Percentiles rank a stretch among this genome's conserved stretches.
These are phyloP conservation scores for Serpula lacrymans DNA, from an alignment of 768 basidiomycete genomes.

Conservation along the genomic window DNA sequence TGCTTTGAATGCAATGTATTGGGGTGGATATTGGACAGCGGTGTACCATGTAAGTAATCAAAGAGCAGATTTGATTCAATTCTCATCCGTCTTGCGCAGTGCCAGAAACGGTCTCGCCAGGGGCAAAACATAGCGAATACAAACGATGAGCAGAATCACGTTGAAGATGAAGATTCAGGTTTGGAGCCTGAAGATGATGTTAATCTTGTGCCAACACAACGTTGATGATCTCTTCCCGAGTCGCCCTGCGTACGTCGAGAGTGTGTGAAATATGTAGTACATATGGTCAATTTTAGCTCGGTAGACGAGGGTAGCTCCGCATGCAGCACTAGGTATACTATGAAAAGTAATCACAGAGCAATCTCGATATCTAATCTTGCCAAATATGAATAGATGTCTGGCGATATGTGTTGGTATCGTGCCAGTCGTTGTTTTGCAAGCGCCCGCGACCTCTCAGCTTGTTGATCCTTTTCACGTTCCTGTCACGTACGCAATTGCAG, in stretches of 20 bases:
- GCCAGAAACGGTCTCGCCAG: constrained; percentile 27
- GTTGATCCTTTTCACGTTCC: too few relatives aligned
- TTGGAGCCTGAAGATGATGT: constrained; percentile 15
- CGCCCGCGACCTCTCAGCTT: too few relatives aligned
- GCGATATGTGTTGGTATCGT: too few relatives aligned
- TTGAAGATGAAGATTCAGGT: constrained; percentile 25
- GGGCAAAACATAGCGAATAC: constrained; percentile 6
- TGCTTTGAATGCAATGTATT: constrained; percentile 79
- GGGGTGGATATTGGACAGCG: constrained; percentile 86
- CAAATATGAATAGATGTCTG: constrained; percentile 86
- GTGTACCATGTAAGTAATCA: constrained; percentile 64
- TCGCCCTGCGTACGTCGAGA: too few relatives aligned
- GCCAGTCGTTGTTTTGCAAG: too few relatives aligned
- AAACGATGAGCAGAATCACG: constrained; percentile 13
- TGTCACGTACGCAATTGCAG: too few relatives aligned
- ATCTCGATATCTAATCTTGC: constrained; percentile 85
- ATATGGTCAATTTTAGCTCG: too few relatives aligned
- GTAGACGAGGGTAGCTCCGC: too few relatives aligned
- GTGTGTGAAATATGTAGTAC: too few relatives aligned
- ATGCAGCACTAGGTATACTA: too few relatives aligned
- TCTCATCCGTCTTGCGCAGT: constrained; percentile 19
- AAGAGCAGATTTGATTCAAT: background rate
- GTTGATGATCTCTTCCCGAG: too few relatives aligned
- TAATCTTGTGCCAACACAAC: constrained; percentile 26
- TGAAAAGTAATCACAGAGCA: too few relatives aligned